Base-by-base conservation (phyloP, 1,284 basidiomycete genomes). In the Exobasidium cylindrosporum region DNA sequence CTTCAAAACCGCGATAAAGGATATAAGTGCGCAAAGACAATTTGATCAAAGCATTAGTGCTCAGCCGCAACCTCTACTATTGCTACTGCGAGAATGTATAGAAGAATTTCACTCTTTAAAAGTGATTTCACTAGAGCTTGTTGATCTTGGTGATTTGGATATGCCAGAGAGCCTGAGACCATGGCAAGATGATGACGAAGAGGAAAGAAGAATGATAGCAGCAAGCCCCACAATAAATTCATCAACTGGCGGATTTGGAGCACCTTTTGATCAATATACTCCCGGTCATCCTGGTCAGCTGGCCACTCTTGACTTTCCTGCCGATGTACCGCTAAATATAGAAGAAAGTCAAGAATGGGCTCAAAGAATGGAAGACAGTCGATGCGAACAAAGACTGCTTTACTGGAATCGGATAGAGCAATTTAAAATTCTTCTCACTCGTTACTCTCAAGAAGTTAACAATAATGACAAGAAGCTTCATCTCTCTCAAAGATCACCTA, bases 191-290 rank as follows among this genome's bases (percentile, higher is more conserved):
- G 35, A 40, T 40, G 10, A 40, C 7, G 35, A 40, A 40, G 10
- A 40, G 17, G 35, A 40, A 40, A 40, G 35, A 17, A 7, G 35
- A 40, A 21, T 50, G 7, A 14, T 50, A 7, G 23, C 47, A 7
- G 47, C 24, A 7, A 14, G 10, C 21, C 10, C 29, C 21, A 21
- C 7, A 24, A 21, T 31, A 31, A 7, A 10, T 7, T 14, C 47
- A 10, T 50, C 47, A 23, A 50, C 47, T 7, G 29, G 47, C 10
- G 47, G 47, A 24, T 24, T 50, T 24, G 47, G 47, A 10, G 47
- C 47, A 31, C 47, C 47, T 31, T 50, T 50, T 23, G 47, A 50
- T 50, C 24, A 50, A 31, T 50, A 7, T 14, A 10, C 47, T 14
- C 7, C 47, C 14, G 47, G 47, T 24, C 23, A 24, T 7, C 24